phyloP scores from a whole-genome alignment of 73 alveolate species.

The Halteria grandinella region DNA sequence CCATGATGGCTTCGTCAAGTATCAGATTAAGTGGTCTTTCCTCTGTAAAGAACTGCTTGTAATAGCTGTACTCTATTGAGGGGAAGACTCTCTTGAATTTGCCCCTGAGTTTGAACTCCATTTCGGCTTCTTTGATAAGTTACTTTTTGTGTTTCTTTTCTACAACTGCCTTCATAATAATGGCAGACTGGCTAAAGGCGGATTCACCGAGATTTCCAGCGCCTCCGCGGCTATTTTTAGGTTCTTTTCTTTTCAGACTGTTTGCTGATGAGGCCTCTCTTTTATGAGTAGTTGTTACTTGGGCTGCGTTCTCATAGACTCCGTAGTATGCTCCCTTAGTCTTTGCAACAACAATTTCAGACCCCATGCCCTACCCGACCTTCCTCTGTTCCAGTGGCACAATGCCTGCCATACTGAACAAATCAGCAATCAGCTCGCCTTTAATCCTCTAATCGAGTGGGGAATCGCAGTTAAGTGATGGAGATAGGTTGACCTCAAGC shows the following conservation, averaged over 20 bases:
- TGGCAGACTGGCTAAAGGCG: background rate
- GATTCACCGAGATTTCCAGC: too few relatives aligned
- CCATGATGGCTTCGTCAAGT: constrained; percentile 30
- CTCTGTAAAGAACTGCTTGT: constrained; percentile 67
- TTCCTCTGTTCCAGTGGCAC: constrained; percentile 74
- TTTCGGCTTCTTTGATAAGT: constrained; percentile 72
- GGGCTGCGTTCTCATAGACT: background rate
- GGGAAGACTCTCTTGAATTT: constrained; percentile 78
- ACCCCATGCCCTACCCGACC: background rate
- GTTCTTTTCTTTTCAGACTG: background rate
- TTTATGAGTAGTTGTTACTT: background rate
- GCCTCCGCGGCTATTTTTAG: too few relatives aligned
- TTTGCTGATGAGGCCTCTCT: constrained; percentile 20
- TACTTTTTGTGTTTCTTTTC: constrained; percentile 36
- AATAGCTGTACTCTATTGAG: constrained; percentile 53
- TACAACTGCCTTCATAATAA: background rate
- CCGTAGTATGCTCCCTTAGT: constrained; percentile 10
- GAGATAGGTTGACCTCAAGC: constrained; percentile 90
- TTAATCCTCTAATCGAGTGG: constrained; percentile 85
- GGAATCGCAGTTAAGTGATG: constrained; percentile 87
- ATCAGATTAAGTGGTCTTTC: constrained; percentile 70
- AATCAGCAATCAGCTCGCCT: constrained; percentile 88
- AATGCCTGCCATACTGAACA: constrained; percentile 85
- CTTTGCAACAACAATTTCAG: background rate
- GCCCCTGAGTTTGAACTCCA: constrained; percentile 72